These are phyloP conservation scores for Sindora glabra DNA, from an alignment of 306 rosid species.

Conservation along the genomic window DNA sequence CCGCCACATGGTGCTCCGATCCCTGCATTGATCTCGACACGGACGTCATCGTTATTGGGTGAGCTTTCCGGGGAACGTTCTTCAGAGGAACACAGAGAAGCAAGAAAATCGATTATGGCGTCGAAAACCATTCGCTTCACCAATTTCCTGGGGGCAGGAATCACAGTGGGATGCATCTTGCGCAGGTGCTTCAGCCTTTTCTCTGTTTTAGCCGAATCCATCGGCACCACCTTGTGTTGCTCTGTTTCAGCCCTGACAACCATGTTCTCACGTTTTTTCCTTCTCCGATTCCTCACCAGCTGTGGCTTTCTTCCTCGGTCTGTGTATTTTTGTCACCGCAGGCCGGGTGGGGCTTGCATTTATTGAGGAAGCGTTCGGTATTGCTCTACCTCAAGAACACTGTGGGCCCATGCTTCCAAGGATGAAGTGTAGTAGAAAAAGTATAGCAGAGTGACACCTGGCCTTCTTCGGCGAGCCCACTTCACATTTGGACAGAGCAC, in stretches of 20 bases:
- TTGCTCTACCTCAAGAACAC: no score
- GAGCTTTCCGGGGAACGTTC: no score
- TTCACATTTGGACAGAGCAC: no score
- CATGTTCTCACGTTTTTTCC: neutral
- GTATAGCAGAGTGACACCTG: no score
- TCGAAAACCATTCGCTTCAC: conserved; percentile 22
- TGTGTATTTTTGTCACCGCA: no score
- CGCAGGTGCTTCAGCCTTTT: neutral
- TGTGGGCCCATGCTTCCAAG: no score
- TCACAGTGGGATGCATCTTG: neutral
- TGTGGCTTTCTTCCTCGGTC: neutral
- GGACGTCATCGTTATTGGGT: neutral
- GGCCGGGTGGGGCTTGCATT: no score
- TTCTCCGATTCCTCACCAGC: neutral
- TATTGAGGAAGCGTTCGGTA: no score
- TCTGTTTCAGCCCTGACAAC: neutral
- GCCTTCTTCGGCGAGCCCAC: no score
- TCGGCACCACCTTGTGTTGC: neutral
- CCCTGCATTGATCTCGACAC: neutral
- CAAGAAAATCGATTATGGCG: neutral
- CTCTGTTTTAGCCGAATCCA: neutral
- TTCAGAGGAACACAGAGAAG: neutral
- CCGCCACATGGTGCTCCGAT: no score
- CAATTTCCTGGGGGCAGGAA: conserved; percentile 5
- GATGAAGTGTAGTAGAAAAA: no score